phyloP scores from a whole-genome alignment of 1,284 basidiomycete genomes.

The Violaceomyces palustris region DNA sequence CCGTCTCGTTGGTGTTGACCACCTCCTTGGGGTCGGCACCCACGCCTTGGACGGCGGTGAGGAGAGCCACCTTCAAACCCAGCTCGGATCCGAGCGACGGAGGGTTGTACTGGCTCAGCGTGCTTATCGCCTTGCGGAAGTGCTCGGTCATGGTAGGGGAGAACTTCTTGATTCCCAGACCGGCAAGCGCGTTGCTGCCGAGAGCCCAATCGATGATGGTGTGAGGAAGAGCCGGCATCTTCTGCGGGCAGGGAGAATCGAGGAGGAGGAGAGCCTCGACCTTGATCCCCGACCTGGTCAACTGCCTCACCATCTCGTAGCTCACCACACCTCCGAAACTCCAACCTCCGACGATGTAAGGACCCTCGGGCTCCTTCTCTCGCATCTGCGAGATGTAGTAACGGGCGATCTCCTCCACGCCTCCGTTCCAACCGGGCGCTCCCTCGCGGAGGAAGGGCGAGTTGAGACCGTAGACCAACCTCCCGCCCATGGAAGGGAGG shows the following conservation, averaged over 20 bases:
- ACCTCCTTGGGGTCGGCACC: conserved; percentile 9
- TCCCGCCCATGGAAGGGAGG: conserved; percentile 10
- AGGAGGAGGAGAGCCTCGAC: conserved; percentile 13
- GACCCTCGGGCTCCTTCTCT: conserved; percentile 54
- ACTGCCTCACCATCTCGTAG: conserved; percentile 57
- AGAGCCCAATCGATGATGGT: conserved; percentile 25
- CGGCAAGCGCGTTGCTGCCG: too few relatives aligned
- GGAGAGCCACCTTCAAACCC: not conserved
- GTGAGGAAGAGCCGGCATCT: conserved; percentile 22
- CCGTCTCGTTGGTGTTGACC: conserved; percentile 11
- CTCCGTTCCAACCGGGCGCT: conserved; percentile 14
- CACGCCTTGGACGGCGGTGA: conserved; percentile 9
- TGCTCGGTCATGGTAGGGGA: conserved; percentile 15
- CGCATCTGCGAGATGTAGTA: conserved; percentile 55
- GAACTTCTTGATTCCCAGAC: too few relatives aligned
- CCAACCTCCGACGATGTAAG: conserved; percentile 58
- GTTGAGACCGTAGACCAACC: conserved; percentile 26
- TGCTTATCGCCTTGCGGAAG: conserved; percentile 21
- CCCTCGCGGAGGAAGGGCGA: conserved; percentile 17
- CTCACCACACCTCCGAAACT: conserved; percentile 59
- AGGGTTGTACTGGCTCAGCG: conserved; percentile 5
- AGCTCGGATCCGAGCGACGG: too few relatives aligned
- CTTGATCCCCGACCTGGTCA: conserved; percentile 18
- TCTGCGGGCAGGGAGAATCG: conserved; percentile 15
- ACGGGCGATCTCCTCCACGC: conserved; percentile 56